Evolutionary conservation across 2,329 filamentous ascomycete genomes (phyloP).

Genomic region (Colletotrichum sp.): DNA sequence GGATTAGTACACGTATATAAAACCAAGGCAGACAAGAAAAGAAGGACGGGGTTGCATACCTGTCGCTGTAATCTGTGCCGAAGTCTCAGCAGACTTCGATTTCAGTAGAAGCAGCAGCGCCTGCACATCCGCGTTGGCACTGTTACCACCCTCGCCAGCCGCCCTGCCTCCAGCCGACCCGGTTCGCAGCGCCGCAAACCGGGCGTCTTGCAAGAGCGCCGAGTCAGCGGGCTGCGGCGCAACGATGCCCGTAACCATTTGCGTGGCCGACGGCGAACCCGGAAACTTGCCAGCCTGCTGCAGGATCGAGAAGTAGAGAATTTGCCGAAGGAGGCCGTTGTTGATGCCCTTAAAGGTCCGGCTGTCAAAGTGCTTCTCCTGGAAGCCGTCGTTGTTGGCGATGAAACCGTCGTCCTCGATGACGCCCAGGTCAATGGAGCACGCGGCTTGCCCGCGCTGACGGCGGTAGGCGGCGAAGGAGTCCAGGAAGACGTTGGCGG

Average conservation of each 20-base stretch:
- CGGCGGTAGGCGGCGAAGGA: slow-evolving; percentile 28
- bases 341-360: not conserved
- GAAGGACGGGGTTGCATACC: not conserved
- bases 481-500: slow-evolving; percentile 38
- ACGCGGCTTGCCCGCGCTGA: not conserved
- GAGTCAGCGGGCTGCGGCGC: not conserved
- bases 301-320: not conserved
- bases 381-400: not conserved
- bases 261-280: not conserved
- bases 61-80: not conserved
- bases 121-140: not conserved
- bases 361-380: not conserved
- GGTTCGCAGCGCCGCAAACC: not conserved
- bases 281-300: not conserved
- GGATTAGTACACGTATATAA: not conserved
- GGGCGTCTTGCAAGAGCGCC: slow-evolving; percentile 13
- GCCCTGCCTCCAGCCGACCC: accelerated
- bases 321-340: not conserved
- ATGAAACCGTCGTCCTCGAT: not conserved
- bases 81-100: not conserved
- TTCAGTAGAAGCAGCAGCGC: not conserved
- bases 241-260: not conserved
- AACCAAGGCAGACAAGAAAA: not conserved
- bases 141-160: not conserved
- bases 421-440: not conserved